Percentiles rank a stretch among this genome's conserved stretches.
These are phyloP conservation scores for Sclerospora graminicola DNA, from an alignment of 352 stramenopile species.

Conservation along the genomic window DNA sequence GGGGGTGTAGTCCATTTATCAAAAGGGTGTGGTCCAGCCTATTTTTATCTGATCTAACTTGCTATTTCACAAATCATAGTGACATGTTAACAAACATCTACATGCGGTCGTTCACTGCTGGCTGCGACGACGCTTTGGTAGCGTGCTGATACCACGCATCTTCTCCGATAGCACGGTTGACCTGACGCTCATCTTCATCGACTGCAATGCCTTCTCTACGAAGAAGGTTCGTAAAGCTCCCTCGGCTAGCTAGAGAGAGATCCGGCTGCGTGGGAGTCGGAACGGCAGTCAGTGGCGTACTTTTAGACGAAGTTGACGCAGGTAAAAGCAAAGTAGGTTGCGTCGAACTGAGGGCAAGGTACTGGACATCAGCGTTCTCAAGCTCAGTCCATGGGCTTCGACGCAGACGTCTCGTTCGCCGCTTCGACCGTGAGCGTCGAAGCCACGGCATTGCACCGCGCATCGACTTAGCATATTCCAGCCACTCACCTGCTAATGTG, in stretches of 20 bases:
- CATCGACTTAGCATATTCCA: slow-evolving; percentile 18
- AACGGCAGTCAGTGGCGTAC: slow-evolving; percentile 5
- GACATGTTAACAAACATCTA: no score
- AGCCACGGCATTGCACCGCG: slow-evolving; percentile 8
- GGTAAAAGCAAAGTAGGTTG: slow-evolving; percentile 11
- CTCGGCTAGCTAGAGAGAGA: slow-evolving; percentile 28
- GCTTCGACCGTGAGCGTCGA: slow-evolving; percentile 10
- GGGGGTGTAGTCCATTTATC: no score
- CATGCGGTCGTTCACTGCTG: background rate
- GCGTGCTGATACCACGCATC: slow-evolving; percentile 25
- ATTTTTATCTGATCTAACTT: no score
- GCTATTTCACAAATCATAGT: no score
- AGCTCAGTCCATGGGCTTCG: slow-evolving; percentile 30
- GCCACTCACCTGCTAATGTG: slow-evolving; percentile 17
- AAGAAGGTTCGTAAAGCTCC: slow-evolving; percentile 35
- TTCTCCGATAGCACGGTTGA: slow-evolving; percentile 21
- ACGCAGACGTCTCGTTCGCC: slow-evolving; percentile 14
- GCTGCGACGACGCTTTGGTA: slow-evolving; percentile 2
- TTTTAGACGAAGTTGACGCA: background rate
- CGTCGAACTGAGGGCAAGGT: slow-evolving; percentile 11
- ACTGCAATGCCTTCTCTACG: slow-evolving; percentile 34
- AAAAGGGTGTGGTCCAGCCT: no score
- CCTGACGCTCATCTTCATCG: slow-evolving; percentile 32
- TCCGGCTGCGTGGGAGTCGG: slow-evolving; percentile 13
- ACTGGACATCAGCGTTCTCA: slow-evolving; percentile 32